phyloP scores from a whole-genome alignment of 345 rosid species.

The Corymbia maculata region DNA sequence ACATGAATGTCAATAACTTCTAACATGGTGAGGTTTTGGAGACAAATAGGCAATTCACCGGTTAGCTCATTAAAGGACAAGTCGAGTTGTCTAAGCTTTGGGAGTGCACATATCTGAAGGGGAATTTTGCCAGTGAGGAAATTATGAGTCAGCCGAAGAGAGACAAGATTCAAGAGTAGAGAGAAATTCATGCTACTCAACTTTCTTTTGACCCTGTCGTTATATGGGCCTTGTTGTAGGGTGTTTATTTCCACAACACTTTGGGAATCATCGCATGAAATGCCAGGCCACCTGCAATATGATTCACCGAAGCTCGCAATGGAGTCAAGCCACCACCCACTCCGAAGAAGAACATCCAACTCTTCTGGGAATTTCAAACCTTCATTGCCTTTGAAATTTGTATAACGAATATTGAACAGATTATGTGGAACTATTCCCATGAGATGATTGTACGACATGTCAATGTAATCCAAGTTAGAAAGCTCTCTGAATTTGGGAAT shows the following conservation, averaged over 20 bases:
- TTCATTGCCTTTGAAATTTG: rapidly evolving
- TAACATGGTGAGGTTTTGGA: background rate
- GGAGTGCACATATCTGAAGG: background rate
- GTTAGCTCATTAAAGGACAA: background rate
- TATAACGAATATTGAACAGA: rapidly evolving
- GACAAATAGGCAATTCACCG: background rate
- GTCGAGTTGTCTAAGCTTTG: background rate
- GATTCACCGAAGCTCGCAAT: too few species aligned
- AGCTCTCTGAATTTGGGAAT: too few species aligned
- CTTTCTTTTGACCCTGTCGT: background rate
- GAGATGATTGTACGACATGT: background rate
- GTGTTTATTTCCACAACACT: background rate
- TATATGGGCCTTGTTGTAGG: background rate
- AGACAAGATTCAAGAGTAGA: background rate
- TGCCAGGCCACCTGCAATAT: background rate
- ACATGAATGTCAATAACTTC: background rate
- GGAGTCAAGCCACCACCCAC: too few species aligned
- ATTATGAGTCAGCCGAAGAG: background rate
- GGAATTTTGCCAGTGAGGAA: background rate
- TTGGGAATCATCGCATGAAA: background rate
- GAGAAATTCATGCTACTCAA: background rate
- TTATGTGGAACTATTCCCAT: rapidly evolving
- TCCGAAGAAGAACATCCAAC: too few species aligned
- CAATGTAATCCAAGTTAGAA: rapidly evolving
- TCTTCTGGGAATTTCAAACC: background rate